Conservation (phyloP, 2,329 filamentous ascomycete genomes). For the Trichoderma hamatum region DNA sequence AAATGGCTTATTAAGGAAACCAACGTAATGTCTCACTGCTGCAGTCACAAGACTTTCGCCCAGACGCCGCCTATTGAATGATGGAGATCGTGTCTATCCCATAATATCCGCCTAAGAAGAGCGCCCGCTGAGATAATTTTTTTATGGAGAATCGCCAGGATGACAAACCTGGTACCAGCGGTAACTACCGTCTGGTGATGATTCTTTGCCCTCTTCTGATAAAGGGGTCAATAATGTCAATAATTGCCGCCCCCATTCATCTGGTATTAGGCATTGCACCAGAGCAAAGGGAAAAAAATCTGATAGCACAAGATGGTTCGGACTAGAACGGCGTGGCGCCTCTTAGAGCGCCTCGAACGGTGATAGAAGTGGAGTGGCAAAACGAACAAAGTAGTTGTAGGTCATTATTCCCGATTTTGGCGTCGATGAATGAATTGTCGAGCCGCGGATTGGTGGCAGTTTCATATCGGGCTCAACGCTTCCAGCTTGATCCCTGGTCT, state of each 20-base stretch:
- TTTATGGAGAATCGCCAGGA: background rate
- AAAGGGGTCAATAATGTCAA: background rate
- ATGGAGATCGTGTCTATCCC: background rate
- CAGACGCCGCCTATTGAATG: background rate
- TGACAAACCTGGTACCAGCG: background rate
- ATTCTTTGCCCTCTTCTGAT: background rate
- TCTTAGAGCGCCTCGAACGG: background rate
- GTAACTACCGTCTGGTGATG: background rate
- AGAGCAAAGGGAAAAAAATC: background rate
- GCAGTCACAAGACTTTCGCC: background rate
- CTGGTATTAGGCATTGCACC: background rate
- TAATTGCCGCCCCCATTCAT: background rate
- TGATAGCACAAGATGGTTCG: background rate
- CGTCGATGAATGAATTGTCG: background rate
- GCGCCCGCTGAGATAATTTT: background rate
- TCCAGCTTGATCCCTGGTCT: background rate
- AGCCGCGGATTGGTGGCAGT: background rate
- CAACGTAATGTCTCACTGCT: background rate
- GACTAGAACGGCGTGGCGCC: conserved; percentile 11
- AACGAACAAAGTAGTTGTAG: background rate
- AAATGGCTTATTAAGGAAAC: background rate
- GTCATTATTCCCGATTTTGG: background rate
- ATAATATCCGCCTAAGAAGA: background rate
- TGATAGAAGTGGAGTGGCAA: background rate
- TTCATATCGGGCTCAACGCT: background rate